Evolutionary conservation across 73 alveolate species (phyloP).

Genomic region (Stentor coeruleus): DNA sequence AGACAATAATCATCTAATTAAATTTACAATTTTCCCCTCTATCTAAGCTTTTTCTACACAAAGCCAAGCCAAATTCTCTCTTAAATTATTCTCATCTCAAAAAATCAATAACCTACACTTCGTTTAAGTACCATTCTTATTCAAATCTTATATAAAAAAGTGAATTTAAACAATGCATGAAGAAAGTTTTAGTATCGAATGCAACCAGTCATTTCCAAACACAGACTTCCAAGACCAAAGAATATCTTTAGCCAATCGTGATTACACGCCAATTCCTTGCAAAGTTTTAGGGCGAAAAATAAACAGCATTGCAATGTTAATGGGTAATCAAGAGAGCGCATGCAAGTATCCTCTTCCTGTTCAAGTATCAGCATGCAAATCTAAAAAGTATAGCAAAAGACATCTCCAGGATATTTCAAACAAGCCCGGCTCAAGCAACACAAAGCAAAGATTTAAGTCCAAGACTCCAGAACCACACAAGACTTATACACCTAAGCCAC

Average conservation of each 20-base stretch:
- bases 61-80: no score
- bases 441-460: not conserved
- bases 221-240: not conserved
- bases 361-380: not conserved
- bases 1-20: no score
- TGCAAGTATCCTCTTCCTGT: conserved; percentile 9
- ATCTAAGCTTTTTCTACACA: no score
- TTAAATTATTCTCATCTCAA: no score
- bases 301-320: not conserved
- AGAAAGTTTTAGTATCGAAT: not conserved
- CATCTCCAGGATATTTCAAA: not conserved
- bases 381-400: not conserved
- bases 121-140: no score
- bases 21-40: no score
- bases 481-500: not conserved
- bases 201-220: not conserved
- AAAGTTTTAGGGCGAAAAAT: no score
- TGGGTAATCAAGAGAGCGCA: not conserved
- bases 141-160: no score
- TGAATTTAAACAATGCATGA: not conserved
- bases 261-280: not conserved
- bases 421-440: not conserved
- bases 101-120: no score
- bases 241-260: not conserved
- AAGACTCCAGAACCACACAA: not conserved